phyloP scores from a whole-genome alignment of 129 eudicot species.

The Glebionis coronaria region DNA sequence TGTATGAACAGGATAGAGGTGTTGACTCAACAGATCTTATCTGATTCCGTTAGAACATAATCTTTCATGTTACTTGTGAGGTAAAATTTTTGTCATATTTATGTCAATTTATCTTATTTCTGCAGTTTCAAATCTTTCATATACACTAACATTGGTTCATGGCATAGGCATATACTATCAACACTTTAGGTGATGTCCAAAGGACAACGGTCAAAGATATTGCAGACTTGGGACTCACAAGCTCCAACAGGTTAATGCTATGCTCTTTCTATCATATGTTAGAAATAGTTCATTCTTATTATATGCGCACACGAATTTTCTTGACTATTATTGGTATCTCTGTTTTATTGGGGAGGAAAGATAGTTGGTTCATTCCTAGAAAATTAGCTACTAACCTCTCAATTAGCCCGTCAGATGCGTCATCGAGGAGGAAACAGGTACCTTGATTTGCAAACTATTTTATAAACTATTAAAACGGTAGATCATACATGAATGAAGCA shows the following conservation, averaged over 20 bases:
- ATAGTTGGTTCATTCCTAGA: conserved; percentile 95
- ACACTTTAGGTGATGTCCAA: conserved; percentile 66
- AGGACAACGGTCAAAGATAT: conserved; percentile 71
- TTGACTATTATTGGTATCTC: conserved; percentile 16
- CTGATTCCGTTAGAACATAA: conserved; percentile 83
- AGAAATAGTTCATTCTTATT: conserved; percentile 7
- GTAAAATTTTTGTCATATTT: conserved; percentile 34
- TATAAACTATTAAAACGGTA: neutral
- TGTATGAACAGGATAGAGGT: conserved; percentile 39
- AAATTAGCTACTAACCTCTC: conserved; percentile 91
- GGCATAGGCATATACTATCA: conserved; percentile 73
- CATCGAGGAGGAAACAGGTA: conserved; percentile 79
- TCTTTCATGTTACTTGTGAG: conserved; percentile 93
- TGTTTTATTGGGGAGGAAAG: conserved; percentile 75
- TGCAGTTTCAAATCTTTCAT: too few relatives aligned
- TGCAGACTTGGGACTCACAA: conserved; percentile 88
- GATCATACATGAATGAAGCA: conserved; percentile 4
- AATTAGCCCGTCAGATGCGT: conserved; percentile 77
- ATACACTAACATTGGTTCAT: too few relatives aligned
- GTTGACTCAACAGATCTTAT: conserved; percentile 89
- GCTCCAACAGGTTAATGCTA: conserved; percentile 79
- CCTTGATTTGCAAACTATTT: conserved; percentile 4
- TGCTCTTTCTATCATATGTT: conserved; percentile 2
- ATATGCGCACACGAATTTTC: neutral
- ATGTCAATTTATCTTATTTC: too few relatives aligned